Conservation (phyloP, 2,329 filamentous ascomycete genomes). For the Aureobasidium sp. region DNA sequence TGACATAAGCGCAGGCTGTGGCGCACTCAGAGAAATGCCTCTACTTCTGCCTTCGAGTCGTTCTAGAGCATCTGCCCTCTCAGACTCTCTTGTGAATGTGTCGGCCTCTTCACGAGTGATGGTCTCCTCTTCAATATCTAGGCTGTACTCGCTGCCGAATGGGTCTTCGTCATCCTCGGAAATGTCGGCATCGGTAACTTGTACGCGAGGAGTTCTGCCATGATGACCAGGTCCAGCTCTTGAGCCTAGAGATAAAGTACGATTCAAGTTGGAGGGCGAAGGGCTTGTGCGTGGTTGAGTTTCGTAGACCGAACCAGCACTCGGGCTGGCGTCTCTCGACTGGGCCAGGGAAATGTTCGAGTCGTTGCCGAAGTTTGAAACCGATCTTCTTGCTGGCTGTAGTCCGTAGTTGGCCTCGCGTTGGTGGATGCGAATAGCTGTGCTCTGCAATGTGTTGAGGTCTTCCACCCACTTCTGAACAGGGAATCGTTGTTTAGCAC, state of each 20-base stretch:
- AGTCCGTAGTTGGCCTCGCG: constrained; percentile 27
- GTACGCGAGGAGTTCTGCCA: neutral
- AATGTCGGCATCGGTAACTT: neutral
- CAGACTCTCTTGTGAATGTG: neutral
- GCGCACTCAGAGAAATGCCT: neutral
- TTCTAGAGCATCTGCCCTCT: neutral
- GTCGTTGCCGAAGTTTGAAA: constrained; percentile 26
- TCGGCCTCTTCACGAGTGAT: constrained; percentile 1
- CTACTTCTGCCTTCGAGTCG: neutral
- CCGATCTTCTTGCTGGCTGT: constrained; percentile 34
- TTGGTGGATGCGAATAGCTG: constrained; percentile 47
- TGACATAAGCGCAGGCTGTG: neutral
- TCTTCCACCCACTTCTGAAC: constrained; percentile 59
- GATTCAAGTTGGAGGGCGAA: neutral
- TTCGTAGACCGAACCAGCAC: neutral
- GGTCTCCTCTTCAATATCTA: neutral
- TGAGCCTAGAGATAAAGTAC: neutral
- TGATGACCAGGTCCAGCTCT: constrained; percentile 6
- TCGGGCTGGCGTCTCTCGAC: neutral
- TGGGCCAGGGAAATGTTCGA: neutral
- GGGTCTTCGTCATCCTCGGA: constrained; percentile 1
- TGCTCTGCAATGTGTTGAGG: constrained; percentile 50
- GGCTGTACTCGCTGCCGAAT: neutral
- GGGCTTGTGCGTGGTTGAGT: neutral
- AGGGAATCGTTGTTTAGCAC: constrained; percentile 57